These are phyloP conservation scores for Colletotrichum abscissum DNA, from an alignment of 2,329 filamentous ascomycete species.

Conservation along the genomic window DNA sequence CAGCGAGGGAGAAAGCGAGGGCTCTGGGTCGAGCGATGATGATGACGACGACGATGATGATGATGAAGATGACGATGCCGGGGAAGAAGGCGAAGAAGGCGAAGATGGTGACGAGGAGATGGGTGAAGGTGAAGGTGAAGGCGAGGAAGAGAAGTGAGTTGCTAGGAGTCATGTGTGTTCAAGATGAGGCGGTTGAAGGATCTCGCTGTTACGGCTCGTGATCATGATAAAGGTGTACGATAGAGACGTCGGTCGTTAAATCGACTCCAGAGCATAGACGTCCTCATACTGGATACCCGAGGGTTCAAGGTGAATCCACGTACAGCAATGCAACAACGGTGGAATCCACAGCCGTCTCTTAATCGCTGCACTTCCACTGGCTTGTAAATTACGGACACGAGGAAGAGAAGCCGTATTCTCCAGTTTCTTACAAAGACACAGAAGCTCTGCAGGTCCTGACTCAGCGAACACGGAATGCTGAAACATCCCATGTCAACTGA, in stretches of 20 bases:
- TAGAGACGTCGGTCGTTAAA: not conserved
- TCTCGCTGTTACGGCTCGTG: not conserved
- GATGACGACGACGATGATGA: constrained; percentile 63
- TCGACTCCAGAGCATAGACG: not conserved
- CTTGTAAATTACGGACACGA: not conserved
- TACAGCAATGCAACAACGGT: not conserved
- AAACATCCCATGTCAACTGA: not conserved
- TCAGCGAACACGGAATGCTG: not conserved
- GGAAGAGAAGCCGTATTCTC: not conserved
- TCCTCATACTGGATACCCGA: not conserved
- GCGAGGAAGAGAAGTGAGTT: not conserved
- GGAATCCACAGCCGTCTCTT: not conserved
- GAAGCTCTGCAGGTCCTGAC: not conserved
- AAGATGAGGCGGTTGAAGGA: not conserved
- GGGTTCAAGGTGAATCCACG: not conserved
- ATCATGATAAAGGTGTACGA: not conserved
- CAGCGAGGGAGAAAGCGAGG: constrained; percentile 69
- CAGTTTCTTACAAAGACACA: not conserved
- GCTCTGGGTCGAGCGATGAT: constrained; percentile 64
- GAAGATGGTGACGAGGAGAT: constrained; percentile 43
- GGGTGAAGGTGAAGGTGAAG: constrained; percentile 14
- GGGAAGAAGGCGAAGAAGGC: constrained; percentile 45
- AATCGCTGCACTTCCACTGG: not conserved
- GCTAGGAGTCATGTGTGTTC: not conserved
- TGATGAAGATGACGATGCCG: constrained; percentile 54